These are phyloP conservation scores for Pseudonitzschia multiseries DNA, from an alignment of 108 stramenopile species.

Conservation along the genomic window DNA sequence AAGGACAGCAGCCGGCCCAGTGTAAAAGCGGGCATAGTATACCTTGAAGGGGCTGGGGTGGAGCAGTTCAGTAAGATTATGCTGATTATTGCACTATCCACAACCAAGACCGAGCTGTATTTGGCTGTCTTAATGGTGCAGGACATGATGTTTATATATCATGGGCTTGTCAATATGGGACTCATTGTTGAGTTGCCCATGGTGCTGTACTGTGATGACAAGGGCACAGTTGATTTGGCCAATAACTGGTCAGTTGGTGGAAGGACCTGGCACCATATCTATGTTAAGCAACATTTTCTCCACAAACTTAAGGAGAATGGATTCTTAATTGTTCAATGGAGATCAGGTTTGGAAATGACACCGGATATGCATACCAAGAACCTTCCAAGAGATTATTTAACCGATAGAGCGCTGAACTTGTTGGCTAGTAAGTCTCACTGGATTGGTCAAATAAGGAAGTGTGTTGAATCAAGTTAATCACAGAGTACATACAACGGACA, in stretches of 20 bases:
- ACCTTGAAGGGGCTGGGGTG: background rate
- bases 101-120: slow-evolving; percentile 41
- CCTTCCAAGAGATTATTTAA: too few species aligned
- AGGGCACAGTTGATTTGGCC: slow-evolving; percentile 36
- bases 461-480: too few species aligned
- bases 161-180: slow-evolving; percentile 18
- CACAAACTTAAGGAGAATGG: slow-evolving; percentile 39
- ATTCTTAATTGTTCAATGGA: slow-evolving; percentile 1
- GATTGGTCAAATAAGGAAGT: too few species aligned
- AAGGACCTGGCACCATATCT: slow-evolving; percentile 39
- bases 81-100: slow-evolving; percentile 36
- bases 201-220: slow-evolving; percentile 43
- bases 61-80: slow-evolving; percentile 28
- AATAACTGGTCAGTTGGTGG: slow-evolving; percentile 46
- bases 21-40: background rate
- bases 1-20: background rate
- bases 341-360: background rate
- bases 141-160: slow-evolving; percentile 34
- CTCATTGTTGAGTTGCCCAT: slow-evolving; percentile 46
- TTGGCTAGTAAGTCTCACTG: too few species aligned
- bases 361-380: slow-evolving; percentile 5
- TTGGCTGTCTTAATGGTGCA: slow-evolving; percentile 38
- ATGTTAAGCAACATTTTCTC: slow-evolving; percentile 25
- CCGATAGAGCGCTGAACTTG: too few species aligned
- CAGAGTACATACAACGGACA: too few species aligned